A percentile compares a stretch with the other conserved stretches of the same genome.
phyloP scores from a whole-genome alignment of 768 basidiomycete genomes.

The Amanita muscaria region DNA sequence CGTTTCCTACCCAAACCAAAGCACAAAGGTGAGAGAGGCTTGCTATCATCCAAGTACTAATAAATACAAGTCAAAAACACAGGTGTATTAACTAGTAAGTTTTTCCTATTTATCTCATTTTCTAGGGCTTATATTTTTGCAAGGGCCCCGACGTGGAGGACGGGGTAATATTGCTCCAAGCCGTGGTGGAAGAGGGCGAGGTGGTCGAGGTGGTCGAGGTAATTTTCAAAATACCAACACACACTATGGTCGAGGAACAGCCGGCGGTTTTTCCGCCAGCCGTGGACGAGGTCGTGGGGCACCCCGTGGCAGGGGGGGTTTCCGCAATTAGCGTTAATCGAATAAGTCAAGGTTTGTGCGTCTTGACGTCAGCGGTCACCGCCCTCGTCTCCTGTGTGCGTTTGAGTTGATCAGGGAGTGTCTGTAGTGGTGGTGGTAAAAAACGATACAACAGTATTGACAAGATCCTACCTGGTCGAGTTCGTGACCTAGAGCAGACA shows the following conservation, averaged over 20 bases:
- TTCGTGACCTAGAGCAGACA: not conserved
- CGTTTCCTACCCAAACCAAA: constrained; percentile 96
- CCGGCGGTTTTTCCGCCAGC: constrained; percentile 28
- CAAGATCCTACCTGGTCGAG: constrained; percentile 8
- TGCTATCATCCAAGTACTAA: constrained; percentile 3
- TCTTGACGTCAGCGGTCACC: constrained; percentile 42
- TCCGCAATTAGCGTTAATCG: constrained; percentile 32
- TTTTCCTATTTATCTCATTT: constrained; percentile 6
- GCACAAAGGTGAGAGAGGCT: constrained; percentile 52
- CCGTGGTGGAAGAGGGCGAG: constrained; percentile 23
- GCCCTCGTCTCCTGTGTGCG: constrained; percentile 38
- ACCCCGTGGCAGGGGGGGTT: constrained; percentile 28
- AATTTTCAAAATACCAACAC: constrained; percentile 37
- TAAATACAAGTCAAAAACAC: not conserved
- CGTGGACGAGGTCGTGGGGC: constrained; percentile 26
- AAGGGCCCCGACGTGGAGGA: constrained; percentile 34
- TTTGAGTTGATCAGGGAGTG: constrained; percentile 38
- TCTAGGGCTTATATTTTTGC: constrained; percentile 7
- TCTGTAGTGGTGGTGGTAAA: constrained; percentile 22
- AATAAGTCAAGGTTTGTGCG: constrained; percentile 33
- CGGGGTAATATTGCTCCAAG: constrained; percentile 21
- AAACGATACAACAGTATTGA: constrained; percentile 3
- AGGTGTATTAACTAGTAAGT: constrained; percentile 42
- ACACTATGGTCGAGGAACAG: constrained; percentile 32
- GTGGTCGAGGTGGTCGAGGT: constrained; percentile 31